phyloP scores from a whole-genome alignment of 108 stramenopile species.

The Aurantiochytrium sp. region DNA sequence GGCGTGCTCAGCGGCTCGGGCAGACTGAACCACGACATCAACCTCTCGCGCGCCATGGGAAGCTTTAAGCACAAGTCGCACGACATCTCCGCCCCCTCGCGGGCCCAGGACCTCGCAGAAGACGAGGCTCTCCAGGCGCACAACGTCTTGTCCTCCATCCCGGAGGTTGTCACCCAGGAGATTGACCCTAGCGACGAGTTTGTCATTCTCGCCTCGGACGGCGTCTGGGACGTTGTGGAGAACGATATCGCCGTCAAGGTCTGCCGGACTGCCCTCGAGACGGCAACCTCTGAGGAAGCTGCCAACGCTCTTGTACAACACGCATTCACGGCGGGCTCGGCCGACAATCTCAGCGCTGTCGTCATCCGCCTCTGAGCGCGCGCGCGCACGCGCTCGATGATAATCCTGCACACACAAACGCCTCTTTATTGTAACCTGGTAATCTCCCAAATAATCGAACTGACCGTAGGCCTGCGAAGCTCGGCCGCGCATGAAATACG shows the following conservation, averaged over 20 bases:
- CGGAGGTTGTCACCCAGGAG: background rate
- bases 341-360: background rate
- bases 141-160: background rate
- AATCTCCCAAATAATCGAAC: too few relatives aligned
- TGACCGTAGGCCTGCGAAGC: too few relatives aligned
- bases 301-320: background rate
- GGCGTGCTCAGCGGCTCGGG: background rate
- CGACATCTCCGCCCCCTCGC: background rate
- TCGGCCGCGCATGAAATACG: too few relatives aligned
- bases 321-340: background rate
- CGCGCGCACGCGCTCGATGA: background rate
- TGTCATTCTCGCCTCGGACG: slow-evolving; percentile 2
- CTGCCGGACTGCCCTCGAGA: background rate
- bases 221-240: background rate
- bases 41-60: background rate
- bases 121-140: background rate
- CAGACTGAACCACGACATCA: background rate
- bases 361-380: background rate
- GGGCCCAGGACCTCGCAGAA: background rate
- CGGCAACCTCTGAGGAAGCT: background rate
- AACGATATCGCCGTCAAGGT: background rate
- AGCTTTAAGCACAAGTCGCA: slow-evolving; percentile 17
- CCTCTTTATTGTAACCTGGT: background rate
- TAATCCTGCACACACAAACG: background rate
- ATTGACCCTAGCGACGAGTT: background rate